phyloP scores from a whole-genome alignment of 495 filamentous ascomycete species.

The Penicillium bialowiezense region DNA sequence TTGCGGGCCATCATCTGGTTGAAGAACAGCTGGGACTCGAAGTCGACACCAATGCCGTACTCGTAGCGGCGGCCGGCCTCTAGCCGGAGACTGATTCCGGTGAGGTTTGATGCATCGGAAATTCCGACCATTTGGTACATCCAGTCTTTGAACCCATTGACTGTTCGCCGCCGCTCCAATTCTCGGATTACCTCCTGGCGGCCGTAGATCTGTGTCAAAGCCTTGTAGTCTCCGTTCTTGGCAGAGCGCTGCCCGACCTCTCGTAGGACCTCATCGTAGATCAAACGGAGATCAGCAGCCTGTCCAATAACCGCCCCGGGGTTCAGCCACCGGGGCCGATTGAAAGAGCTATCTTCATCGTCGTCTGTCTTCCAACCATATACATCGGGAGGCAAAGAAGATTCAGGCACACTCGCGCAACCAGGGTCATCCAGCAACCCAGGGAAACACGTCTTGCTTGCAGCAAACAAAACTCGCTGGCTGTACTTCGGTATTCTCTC shows the following conservation, averaged over 20 bases:
- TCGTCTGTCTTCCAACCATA: constrained; percentile 56
- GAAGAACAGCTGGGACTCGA: constrained; percentile 53
- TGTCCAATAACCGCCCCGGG: constrained; percentile 53
- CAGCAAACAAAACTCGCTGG: constrained; percentile 58
- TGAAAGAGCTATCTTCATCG: constrained; percentile 33
- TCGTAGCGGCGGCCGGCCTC: constrained; percentile 48
- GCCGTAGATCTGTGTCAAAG: constrained; percentile 56
- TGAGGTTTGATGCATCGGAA: constrained; percentile 46
- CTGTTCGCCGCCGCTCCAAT: constrained; percentile 41
- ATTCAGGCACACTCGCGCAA: constrained; percentile 54
- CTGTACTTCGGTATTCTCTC: constrained; percentile 47
- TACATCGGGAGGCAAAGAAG: constrained; percentile 53
- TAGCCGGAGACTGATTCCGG: constrained; percentile 36
- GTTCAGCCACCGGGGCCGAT: constrained; percentile 51
- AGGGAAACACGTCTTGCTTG: constrained; percentile 56
- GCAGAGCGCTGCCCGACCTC: constrained; percentile 39
- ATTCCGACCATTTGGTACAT: constrained; percentile 42
- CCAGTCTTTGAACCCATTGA: constrained; percentile 43
- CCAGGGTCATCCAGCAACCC: constrained; percentile 44
- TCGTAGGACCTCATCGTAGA: constrained; percentile 46
- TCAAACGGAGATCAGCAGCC: constrained; percentile 47
- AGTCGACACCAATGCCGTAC: constrained; percentile 58
- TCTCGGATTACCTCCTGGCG: constrained; percentile 58
- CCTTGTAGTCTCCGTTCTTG: constrained; percentile 43
- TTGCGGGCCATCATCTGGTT: constrained; percentile 41